A percentile compares a stretch with the other conserved stretches of the same genome.
Conservation (phyloP, 352 stramenopile genomes). For the Pythium dissotocum region DNA sequence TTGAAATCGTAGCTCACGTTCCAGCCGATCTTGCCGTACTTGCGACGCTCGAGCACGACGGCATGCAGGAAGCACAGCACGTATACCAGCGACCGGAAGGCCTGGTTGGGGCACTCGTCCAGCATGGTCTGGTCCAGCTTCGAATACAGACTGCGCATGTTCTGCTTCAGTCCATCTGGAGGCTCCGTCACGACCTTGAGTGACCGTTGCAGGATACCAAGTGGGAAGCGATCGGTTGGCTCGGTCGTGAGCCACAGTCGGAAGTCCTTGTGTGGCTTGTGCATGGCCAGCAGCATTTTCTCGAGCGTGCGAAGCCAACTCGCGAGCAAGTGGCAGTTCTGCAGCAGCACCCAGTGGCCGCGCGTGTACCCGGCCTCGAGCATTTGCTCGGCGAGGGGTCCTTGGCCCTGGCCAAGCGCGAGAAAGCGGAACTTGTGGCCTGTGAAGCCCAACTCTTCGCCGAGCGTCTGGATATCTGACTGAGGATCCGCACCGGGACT, state of each 20-base stretch:
- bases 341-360: conserved; percentile 91
- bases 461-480: conserved; percentile 92
- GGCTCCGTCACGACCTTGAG: conserved; percentile 97
- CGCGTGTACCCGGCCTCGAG: conserved; percentile 87
- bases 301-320: conserved; percentile 93
- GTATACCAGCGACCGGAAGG: conserved; percentile 93
- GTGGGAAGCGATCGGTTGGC: conserved; percentile 93
- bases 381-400: conserved; percentile 93
- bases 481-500: conserved; percentile 93
- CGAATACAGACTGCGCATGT: conserved; percentile 93
- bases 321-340: conserved; percentile 95
- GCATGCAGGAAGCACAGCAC: conserved; percentile 95
- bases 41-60: conserved; percentile 93
- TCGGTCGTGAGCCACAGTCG: conserved; percentile 95
- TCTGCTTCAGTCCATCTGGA: conserved; percentile 95
- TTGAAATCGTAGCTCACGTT: conserved; percentile 98
- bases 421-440: conserved; percentile 93
- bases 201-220: conserved; percentile 94
- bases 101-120: conserved; percentile 92
- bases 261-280: conserved; percentile 94
- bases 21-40: conserved; percentile 97
- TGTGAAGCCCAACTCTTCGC: conserved; percentile 90
- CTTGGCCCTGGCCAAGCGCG: conserved; percentile 94
- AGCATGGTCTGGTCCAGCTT: conserved; percentile 91
- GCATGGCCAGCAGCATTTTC: conserved; percentile 91